A percentile compares a stretch with the other conserved stretches of the same genome.
These are phyloP conservation scores for Rheum nobile DNA, from an alignment of 148 eudicot species.

Conservation along the genomic window DNA sequence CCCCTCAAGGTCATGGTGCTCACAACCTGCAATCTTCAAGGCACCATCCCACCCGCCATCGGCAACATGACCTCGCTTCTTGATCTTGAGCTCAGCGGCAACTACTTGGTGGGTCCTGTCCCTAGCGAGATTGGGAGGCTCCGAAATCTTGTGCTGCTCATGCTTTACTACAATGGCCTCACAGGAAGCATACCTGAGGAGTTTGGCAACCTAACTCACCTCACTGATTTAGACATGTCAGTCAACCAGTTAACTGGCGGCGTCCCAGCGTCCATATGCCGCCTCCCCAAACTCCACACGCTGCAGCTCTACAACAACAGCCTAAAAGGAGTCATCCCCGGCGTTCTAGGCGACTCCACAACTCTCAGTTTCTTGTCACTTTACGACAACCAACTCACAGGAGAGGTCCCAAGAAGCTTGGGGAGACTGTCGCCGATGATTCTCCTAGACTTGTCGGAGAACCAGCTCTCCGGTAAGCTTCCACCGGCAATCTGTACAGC, in stretches of 20 bases:
- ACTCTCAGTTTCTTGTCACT: conserved; percentile 48
- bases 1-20: conserved; percentile 44
- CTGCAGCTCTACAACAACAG: conserved; percentile 81
- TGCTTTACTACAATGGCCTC: conserved; percentile 70
- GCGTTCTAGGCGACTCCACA: conserved; percentile 34
- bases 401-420: conserved; percentile 57
- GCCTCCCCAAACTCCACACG: conserved; percentile 46
- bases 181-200: conserved; percentile 63
- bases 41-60: conserved; percentile 41
- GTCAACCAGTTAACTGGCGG: conserved; percentile 54
- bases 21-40: conserved; percentile 42
- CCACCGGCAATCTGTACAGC: conserved; percentile 48
- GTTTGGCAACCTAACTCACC: conserved; percentile 59
- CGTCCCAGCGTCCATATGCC: conserved; percentile 45
- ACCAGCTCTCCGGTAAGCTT: conserved; percentile 41
- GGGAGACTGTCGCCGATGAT: conserved; percentile 46
- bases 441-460: conserved; percentile 59
- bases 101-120: conserved; percentile 41
- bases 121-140: conserved; percentile 58
- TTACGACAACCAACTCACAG: conserved; percentile 57
- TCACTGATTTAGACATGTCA: conserved; percentile 57
- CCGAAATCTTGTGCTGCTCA: conserved; percentile 39
- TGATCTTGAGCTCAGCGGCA: conserved; percentile 73
- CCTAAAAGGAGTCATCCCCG: conserved; percentile 60
- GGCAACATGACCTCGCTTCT: conserved; percentile 74